Base-by-base conservation (phyloP, 345 rosid genomes). In the Psidium friedrichsthalianum region DNA sequence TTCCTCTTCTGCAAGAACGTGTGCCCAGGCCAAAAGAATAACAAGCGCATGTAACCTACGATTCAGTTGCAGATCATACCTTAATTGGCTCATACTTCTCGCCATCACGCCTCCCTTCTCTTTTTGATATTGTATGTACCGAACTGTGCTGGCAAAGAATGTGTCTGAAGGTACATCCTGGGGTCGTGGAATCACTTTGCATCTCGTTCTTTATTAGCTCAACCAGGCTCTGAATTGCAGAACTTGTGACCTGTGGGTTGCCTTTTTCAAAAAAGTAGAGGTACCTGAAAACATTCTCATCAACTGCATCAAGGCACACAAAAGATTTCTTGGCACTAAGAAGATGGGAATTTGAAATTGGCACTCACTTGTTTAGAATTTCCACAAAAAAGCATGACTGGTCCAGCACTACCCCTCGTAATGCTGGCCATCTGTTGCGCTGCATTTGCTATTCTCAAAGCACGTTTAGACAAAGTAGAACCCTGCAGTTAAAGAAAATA, bases 361-460 rank as follows among this genome's bases (percentile, higher is more conserved):
- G 51, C 14, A 88, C 94, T 84, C 85, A 95, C 99, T 95, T 95
- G 93, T 94, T 96, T 90, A 96, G 89, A 88, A 95, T 95, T 91
- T 95, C 98, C 24, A 95, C 94, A 87, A 94, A 94, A 94, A 84
- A 96, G 95, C 1, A 90, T 90, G 56, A 94, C 96, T 21, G 99
- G 95, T 83, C 98, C 98, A 54, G 92, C 91, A 90, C 91, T 92
- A 83, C 98, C 98, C 74, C 99, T 86, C 15, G 94, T 91, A 74
- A 92, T 94, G 83, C 85, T 96, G 56, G 94, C 90, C 95, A 96
- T 94, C 86, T 96, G 96, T 90, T 96, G 99, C 83, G 98, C 98
- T 84, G 98, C 96, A 89, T 95, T 95, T 8, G 99, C 98, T 84
- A 96, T 96, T 88, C 99, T 90, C 86, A 96, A 86, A 55, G 98